Conservation (phyloP, 2,329 filamentous ascomycete species). For the Stachybotrys elegans region DNA sequence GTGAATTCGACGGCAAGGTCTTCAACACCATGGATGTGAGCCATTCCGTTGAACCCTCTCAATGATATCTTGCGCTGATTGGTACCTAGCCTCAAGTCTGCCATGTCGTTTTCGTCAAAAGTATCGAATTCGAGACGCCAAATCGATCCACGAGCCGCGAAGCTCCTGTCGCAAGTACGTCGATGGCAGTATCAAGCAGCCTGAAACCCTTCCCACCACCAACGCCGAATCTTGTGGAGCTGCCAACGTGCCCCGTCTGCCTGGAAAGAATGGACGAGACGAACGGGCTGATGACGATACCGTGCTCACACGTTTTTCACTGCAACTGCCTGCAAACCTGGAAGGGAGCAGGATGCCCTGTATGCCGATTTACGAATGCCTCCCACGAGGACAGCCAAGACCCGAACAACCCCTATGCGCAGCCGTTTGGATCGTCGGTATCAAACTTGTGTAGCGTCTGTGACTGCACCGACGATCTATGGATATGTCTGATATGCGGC, state of each 20-base stretch:
- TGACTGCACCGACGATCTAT: constrained; percentile 75
- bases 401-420: constrained; percentile 42
- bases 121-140: constrained; percentile 76
- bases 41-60: not conserved
- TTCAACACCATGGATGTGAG: constrained; percentile 86
- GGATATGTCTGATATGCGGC: constrained; percentile 93
- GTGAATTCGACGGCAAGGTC: constrained; percentile 84
- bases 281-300: constrained; percentile 87
- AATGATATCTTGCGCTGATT: constrained; percentile 15
- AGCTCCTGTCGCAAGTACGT: constrained; percentile 58
- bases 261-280: constrained; percentile 98
- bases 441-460: constrained; percentile 78
- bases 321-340: constrained; percentile 95
- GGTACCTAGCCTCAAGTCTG: constrained; percentile 83
- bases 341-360: constrained; percentile 89
- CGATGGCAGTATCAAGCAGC: constrained; percentile 35
- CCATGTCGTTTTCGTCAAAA: constrained; percentile 91
- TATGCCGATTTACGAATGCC: constrained; percentile 79
- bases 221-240: constrained; percentile 80
- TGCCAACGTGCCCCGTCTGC: constrained; percentile 94
- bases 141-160: constrained; percentile 34
- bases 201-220: constrained; percentile 58
- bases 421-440: constrained; percentile 52
- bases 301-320: constrained; percentile 97
- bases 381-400: constrained; percentile 31